Evolutionary conservation across 2,329 filamentous ascomycete species (phyloP), one percentile per base, ranked within the genome.

Genomic region (Talaromyces piceae): DNA sequence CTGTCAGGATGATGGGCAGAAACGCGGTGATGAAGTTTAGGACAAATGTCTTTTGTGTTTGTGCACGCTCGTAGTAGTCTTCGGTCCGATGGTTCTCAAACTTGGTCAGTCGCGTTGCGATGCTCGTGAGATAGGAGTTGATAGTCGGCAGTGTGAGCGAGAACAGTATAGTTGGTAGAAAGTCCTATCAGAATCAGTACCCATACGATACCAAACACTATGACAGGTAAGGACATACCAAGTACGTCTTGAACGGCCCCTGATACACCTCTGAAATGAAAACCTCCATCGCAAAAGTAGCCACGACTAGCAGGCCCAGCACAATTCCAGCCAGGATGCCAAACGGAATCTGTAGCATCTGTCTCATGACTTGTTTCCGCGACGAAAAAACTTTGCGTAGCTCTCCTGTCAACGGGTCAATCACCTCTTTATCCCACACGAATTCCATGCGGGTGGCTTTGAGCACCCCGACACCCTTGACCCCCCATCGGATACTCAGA

Each of bases 11-110:
- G n/a, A 94, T 84, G 1, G 89, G 87, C 48, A 95, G 82, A 66
- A 96, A 97, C 0, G 91, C 95, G 5, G 90, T 95, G 70, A 97
- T 91, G 70, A 96, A 95, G 73, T 96, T 95, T 63, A 97, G 81
- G 12, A 97, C 83, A 63, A 98, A 97, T 28, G 95, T 86, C 74
- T 98, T 98, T 53, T 88, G 84, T 0, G 93, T 88, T 64, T 95
- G 80, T 1, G 91, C 87, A 18, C 87, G 82, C 54, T 95, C 83
- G 61, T 95, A 87, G 12, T 84, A 84, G 58, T 91, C 88, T 52
- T 87, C 80, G 0, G 89, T 97, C 60, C 91, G 87, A 66, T 97
- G 95, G 64, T 98, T 98, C 64, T 98, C 93, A 58, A 83, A 83
- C 12, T 89, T 77, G 0, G 87, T 96, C 37, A 98, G 74, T 27